Conservation (phyloP, 345 rosid genomes). For the Populus alba region DNA sequence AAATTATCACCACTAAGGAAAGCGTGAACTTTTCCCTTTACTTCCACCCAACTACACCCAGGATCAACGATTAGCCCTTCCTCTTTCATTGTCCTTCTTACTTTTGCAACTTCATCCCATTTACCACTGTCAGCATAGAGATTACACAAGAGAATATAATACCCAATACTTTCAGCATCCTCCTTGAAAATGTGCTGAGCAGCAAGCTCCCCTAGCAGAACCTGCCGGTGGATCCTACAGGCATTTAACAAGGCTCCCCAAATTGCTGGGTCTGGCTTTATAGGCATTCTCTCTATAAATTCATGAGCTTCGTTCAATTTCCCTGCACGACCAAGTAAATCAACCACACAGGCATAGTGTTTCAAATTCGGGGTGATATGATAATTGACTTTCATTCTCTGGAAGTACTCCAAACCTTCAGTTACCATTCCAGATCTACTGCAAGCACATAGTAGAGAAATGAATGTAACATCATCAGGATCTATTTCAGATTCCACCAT, state of each 20-base stretch:
- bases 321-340: constrained; percentile 31
- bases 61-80: constrained; percentile 36
- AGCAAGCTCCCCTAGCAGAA: constrained; percentile 33
- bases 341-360: constrained; percentile 35
- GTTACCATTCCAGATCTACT: constrained; percentile 29
- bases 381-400: constrained; percentile 14
- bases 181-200: constrained; percentile 27
- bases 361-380: constrained; percentile 25
- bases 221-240: constrained; percentile 28
- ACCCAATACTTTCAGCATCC: constrained; percentile 22
- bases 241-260: constrained; percentile 40
- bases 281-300: constrained; percentile 30
- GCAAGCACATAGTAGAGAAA: constrained; percentile 26
- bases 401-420: constrained; percentile 30
- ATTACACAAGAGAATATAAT: constrained; percentile 28
- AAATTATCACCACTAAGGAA: constrained; percentile 28
- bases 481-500: constrained; percentile 20
- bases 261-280: constrained; percentile 29
- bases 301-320: constrained; percentile 22
- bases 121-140: constrained; percentile 33
- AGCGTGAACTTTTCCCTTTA: constrained; percentile 35
- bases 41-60: constrained; percentile 36
- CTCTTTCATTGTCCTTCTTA: constrained; percentile 29
- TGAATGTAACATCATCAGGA: constrained; percentile 25
- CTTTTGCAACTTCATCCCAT: constrained; percentile 30